Conservation (phyloP, 805 yeast genomes). For the Metschnikowia lochheadii region DNA sequence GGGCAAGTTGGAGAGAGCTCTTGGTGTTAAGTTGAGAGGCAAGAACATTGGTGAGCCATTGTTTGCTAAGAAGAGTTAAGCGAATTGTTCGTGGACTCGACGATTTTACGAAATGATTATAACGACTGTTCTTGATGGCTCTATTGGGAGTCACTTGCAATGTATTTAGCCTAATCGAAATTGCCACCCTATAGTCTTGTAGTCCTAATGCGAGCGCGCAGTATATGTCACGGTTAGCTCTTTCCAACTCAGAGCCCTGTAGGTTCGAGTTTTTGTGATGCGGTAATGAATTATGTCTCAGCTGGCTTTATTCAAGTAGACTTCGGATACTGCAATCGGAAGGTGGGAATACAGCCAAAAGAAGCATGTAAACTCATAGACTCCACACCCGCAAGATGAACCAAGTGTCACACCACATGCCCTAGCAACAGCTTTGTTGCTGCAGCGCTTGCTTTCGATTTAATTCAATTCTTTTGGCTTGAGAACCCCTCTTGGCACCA, state of each 20-base stretch:
- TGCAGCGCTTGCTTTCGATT: slow-evolving; percentile 12
- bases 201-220: neutral
- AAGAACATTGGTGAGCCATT: slow-evolving; percentile 91
- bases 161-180: slow-evolving; percentile 1
- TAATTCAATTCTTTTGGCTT: slow-evolving; percentile 16
- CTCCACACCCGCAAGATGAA: neutral
- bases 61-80: slow-evolving; percentile 48
- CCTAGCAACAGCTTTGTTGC: slow-evolving; percentile 18
- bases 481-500: slow-evolving; percentile 12
- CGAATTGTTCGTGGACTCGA: neutral
- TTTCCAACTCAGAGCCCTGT: neutral
- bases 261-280: neutral
- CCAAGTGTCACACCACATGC: neutral
- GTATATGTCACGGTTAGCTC: neutral
- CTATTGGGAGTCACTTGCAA: neutral
- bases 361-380: neutral
- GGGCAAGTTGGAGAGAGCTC: slow-evolving; percentile 86
- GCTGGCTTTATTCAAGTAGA: neutral
- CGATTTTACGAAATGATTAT: neutral
- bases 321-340: neutral
- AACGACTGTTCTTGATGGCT: slow-evolving; percentile 1
- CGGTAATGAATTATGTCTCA: neutral
- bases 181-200: neutral
- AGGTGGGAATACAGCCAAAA: neutral
- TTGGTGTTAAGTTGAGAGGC: slow-evolving; percentile 95